A percentile compares a stretch with the other conserved stretches of the same genome.
phyloP scores from a whole-genome alignment of 805 yeast genomes.

The Metschnikowia gelsemii region DNA sequence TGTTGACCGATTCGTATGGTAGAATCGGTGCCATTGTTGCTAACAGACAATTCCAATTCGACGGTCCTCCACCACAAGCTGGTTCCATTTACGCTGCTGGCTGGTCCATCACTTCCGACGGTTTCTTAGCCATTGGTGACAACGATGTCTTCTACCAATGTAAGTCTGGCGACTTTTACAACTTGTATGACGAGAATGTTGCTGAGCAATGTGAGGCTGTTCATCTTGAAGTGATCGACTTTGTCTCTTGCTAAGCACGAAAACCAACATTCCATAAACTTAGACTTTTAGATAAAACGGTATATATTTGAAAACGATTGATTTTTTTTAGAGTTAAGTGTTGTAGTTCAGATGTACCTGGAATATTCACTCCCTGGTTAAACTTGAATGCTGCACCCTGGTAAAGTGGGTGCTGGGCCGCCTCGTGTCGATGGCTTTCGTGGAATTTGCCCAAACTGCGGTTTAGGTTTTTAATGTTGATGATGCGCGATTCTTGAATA shows the following conservation, averaged over 20 bases:
- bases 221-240: slow-evolving; percentile 56
- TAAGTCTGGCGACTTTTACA: slow-evolving; percentile 73
- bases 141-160: slow-evolving; percentile 68
- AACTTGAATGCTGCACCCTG: not conserved
- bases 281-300: slow-evolving; percentile 2
- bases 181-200: slow-evolving; percentile 61
- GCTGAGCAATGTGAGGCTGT: slow-evolving; percentile 59
- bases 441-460: no score
- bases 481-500: no score
- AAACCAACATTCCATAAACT: no score
- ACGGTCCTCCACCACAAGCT: slow-evolving; percentile 79
- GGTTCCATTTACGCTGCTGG: slow-evolving; percentile 33
- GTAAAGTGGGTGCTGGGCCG: no score
- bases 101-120: slow-evolving; percentile 49
- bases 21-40: slow-evolving; percentile 80
- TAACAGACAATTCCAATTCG: slow-evolving; percentile 78
- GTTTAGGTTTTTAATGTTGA: no score
- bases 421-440: no score
- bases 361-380: no score
- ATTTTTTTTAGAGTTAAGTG: slow-evolving; percentile 6
- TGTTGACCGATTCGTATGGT: slow-evolving; percentile 57
- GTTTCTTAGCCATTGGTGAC: slow-evolving; percentile 64
- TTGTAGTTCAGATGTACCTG: no score
- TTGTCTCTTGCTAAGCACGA: slow-evolving; percentile 49
- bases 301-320: slow-evolving; percentile 15